Evolutionary conservation across 257 asterid species (phyloP), one percentile per base, ranked within the genome.

Genomic region (Verbascum thapsus): DNA sequence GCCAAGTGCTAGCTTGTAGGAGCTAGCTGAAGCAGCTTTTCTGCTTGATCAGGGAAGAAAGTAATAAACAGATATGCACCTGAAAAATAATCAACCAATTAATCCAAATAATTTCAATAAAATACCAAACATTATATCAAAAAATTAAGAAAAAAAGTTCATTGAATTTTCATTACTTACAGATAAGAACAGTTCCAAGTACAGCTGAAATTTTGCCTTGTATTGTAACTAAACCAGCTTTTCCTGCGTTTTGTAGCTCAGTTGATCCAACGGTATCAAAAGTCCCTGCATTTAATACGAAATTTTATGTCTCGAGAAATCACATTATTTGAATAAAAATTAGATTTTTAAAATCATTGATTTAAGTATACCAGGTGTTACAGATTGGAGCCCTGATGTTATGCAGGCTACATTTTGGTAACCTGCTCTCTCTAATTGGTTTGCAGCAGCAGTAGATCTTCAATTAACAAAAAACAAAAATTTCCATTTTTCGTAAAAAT

Each of bases 21-120:
- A 57, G 62, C 74, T 52, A 82, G 70, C 71, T 76, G 78, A 50
- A 88, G 73, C 66, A 88, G 47, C 73, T 88, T 76, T 57, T 89
- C 98, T 41, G 97, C 98, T 86, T 91, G 96, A 23, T 86, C 95
- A 0, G 97, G 98, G 85, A 89, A 89, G 87, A 87, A 81, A 13
- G 97, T 92, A 50, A 89, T 58, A 68, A 92, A 87, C 69, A 89
- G 84, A 64, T 3, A 80, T 16, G 96, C 97, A 76, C 98, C 98
- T 89, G 88, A 38, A 56, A 52, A 16, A 62, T 37, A 11, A 56
- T 26, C 30, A 50, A 63, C 3, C 38, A 20, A 57, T 37, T 44
- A 10, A 43, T 32, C 10, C 30, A 18, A 54, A 30, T 8, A 15
- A 17, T 17, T n/a, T n/a, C 19, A 0, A 19, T 8, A 11, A 22